Evolutionary conservation across 2,329 filamentous ascomycete genomes (phyloP), one percentile per base, ranked within the genome.

Genomic region (Plectosphaerella cucumerina): DNA sequence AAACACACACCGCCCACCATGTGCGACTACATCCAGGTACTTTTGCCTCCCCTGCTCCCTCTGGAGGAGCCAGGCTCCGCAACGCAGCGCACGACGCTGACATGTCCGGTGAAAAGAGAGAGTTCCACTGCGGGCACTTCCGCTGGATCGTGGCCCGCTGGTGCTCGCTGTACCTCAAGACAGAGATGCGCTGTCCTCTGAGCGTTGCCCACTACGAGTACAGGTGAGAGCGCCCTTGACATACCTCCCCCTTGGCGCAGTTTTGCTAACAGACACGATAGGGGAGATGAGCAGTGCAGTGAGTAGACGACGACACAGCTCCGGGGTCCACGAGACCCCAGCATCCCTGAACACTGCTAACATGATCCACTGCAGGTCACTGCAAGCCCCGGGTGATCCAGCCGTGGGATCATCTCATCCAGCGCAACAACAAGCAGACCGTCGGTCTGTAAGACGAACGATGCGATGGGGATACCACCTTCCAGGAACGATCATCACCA

Each of bases 1-100:
- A 31, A 37, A 11, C 21, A 23, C 20, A 10, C 23, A 22, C 39
- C 39, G 8, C 44, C 21, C 15, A 52, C 12, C 55, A 77, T 77
- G 75, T 77, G 74, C 66, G 75, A 77, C 63, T 77, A 75, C 60
- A 77, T 76, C 50, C 75, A 77, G 58, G 71, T 74, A 62, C 54
- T 45, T 33, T 14, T 21, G 18, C 15, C 15, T 2, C 34, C 15
- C 4, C 35, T 3, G 12, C 20, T 11, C 14, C 8, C n/a, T 14
- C 21, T 14, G 17, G 20, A 21, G 15, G 34, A n/a, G 26, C 26
- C 57, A 59, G 50, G 58, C 55, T 42, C 21, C n/a, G 21, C 21
- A 44, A 34, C 12, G 12, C 26, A 31, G 12, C 26, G 26, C 26
- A 31, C 26, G 26, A 31, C 26, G 26, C 26, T 31, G 26, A 31